Evolutionary conservation across 2,329 filamentous ascomycete genomes (phyloP).

Genomic region (Stagonosporopsis vannaccii): DNA sequence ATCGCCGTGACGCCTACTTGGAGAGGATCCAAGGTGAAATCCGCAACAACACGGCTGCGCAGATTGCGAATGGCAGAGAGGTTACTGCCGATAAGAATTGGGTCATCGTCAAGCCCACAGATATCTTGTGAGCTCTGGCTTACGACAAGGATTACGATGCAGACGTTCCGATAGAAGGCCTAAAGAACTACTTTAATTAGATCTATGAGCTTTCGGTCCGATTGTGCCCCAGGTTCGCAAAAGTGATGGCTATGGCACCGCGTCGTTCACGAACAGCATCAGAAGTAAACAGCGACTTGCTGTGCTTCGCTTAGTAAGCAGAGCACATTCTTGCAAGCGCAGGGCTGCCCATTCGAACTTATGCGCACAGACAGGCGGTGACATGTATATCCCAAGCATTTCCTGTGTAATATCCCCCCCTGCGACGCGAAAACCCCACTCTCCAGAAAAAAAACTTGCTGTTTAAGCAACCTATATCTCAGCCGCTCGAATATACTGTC

Average conservation of each 20-base stretch:
- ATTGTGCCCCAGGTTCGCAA: not conserved
- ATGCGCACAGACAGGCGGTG: no score
- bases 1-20: slow-evolving; percentile 30
- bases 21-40: slow-evolving; percentile 34
- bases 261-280: no score
- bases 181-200: not conserved
- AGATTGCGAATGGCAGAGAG: slow-evolving; percentile 37
- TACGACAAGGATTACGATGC: not conserved
- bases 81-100: slow-evolving; percentile 43
- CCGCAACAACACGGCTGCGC: slow-evolving; percentile 29
- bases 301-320: not conserved
- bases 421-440: not conserved
- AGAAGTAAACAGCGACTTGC: no score
- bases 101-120: slow-evolving; percentile 38
- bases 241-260: not conserved
- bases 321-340: not conserved
- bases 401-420: not conserved
- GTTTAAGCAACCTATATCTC: not conserved
- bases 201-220: not conserved
- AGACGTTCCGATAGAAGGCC: not conserved
- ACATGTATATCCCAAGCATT: no score
- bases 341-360: not conserved
- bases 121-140: slow-evolving; percentile 30
- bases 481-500: not conserved
- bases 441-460: not conserved